phyloP scores from a whole-genome alignment of 2,329 filamentous ascomycete genomes.

The Lecanicillium sp. region DNA sequence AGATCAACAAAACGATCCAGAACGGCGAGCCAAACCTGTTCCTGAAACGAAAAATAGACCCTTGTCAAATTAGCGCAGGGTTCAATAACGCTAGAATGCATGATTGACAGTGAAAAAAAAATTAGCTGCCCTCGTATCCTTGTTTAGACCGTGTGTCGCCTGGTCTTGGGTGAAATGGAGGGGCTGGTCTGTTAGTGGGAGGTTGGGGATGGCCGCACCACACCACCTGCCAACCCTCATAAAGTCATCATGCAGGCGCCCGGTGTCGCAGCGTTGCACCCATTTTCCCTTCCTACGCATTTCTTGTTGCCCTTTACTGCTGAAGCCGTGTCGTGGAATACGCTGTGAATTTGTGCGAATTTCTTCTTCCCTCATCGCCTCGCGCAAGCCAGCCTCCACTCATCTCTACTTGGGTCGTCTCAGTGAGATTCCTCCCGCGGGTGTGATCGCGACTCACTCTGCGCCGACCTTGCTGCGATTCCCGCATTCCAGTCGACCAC shows the following conservation, averaged over 20 bases:
- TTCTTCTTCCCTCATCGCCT: neutral
- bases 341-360: too few relatives aligned
- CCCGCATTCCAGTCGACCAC: slow-evolving; percentile 9
- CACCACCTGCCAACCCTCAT: slow-evolving; percentile 17
- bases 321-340: too few relatives aligned
- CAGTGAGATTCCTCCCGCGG: neutral
- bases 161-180: slow-evolving; percentile 6
- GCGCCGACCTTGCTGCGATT: slow-evolving; percentile 3
- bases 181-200: slow-evolving; percentile 20
- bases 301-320: slow-evolving; percentile 1
- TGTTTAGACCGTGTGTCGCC: too few relatives aligned
- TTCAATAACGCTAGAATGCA: too few relatives aligned
- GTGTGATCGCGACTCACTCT: too few relatives aligned
- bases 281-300: slow-evolving; percentile 9
- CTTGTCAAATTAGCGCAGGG: too few relatives aligned
- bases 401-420: slow-evolving; percentile 1
- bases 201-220: slow-evolving; percentile 22
- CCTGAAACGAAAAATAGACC: too few relatives aligned
- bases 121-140: neutral
- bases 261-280: slow-evolving; percentile 12
- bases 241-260: slow-evolving; percentile 23
- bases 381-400: neutral
- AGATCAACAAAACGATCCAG: too few relatives aligned
- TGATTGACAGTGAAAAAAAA: too few relatives aligned
- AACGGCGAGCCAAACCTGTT: too few relatives aligned